Evolutionary conservation across 495 filamentous ascomycete genomes (phyloP), one percentile per base, ranked within the genome.

Genomic region (Aspergillus saccharolyticus): DNA sequence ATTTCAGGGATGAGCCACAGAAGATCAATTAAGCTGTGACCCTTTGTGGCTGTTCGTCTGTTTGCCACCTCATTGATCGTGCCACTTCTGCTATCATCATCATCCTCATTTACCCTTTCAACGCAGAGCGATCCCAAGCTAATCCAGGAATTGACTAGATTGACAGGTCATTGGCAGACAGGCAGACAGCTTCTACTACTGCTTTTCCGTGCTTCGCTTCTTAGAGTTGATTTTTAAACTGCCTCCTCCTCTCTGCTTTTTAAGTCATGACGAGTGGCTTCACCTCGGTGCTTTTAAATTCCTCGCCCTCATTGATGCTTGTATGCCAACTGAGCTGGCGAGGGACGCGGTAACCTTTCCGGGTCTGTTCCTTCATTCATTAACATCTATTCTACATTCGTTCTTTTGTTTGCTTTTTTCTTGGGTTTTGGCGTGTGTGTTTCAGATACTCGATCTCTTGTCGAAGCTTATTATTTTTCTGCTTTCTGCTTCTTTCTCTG

Each of bases 251-350:
- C 53, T 42, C 5, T 18, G 47, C 28, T 44, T 15, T 43, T 46
- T 39, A 20, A 44, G 30, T 44, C 42, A 60, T 60, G 48, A 39
- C 47, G 20, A 30, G 43, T 56, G 33, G 47, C 45, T 22, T 28
- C 16, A 25, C 12, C 30, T 44, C 28, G 43, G 30, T 28, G 17
- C 21, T 42, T n/a, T 20, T 18, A 17, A n/a, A 17, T 4, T 18
- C 10, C 17, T 28, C 22, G 24, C 47, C 47, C 28, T 50, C 47
- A 24, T 50, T 50, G 15, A 50, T 50, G 47, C 47, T 50, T 52
- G 58, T 53, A 56, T 50, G 53, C 17, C 53, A 56, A 55, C 58
- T 56, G 58, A 51, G 52, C 47, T 24, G 43, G 42, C 21, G 25
- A 22, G 47, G 28, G 49, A 52, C 33, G 46, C 46, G 46, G 44